Base-by-base conservation (phyloP, 768 basidiomycete genomes). In the Asterophora lycoperdoides region DNA sequence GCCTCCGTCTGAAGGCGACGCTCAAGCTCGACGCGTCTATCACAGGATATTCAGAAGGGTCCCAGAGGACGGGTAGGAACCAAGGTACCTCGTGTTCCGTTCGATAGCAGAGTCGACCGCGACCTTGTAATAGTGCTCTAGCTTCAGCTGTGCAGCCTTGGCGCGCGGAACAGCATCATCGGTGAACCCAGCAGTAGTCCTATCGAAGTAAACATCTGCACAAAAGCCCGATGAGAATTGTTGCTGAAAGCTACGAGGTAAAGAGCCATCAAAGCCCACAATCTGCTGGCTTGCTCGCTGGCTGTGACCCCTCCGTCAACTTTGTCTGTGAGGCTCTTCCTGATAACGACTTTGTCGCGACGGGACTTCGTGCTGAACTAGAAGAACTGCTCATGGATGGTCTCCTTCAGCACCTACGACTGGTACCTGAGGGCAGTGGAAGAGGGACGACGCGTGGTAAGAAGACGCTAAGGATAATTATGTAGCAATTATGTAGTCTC, bases 101-200 rank as follows among this genome's bases (percentile, higher is more conserved):
- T 94, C 93, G 39, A 99, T 90, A 10, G 95, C 95, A 38, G 88
- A 80, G 64, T 97, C 93, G 35, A 99, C 96, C 1, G 91, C 91
- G 34, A 96, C 85, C 67, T 97, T 96, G 71, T 97, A 99, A 64
- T 85, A 96, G 64, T 94, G 86, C 69, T 98, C 96, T 44, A 98
- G 78, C 68, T 95, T 96, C 69, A 97, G 74, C 66, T 96, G 93
- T 2, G 94, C 94, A 34, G 80, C 81, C 66, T 93, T 94, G 11
- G 91, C 89, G 55, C 86, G 85, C 37, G 91, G 84, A 54, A 85
- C 66, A 13, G 89, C 84, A 52, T 87, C 82, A 46, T 90, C 85
- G 5, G 89, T 87, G 66, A 95, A 91, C 32, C 79, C 80, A 42
- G 73, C 65, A 2, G 85, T 78, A 37, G 78, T 85, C 53, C 95